phyloP scores from a whole-genome alignment of 257 asterid genomes.

The Thymus quinquecostatus region DNA sequence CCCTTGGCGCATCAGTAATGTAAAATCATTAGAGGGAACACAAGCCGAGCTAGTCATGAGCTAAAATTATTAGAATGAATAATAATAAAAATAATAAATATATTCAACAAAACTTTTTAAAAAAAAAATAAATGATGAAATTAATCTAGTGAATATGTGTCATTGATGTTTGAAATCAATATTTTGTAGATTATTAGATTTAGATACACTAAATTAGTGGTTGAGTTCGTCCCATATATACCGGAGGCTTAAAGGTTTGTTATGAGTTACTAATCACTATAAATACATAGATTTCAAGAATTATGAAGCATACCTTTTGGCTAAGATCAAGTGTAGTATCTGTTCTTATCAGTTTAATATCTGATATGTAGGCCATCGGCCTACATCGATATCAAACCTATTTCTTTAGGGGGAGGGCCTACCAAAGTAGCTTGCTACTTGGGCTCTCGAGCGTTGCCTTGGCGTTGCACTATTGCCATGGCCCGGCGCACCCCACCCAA shows the following conservation, averaged over 20 bases:
- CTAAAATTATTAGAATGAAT: too few relatives aligned
- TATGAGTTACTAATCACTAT: not conserved
- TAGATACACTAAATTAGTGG: not conserved
- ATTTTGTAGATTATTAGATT: too few relatives aligned
- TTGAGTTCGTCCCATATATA: not conserved
- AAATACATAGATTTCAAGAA: too few relatives aligned
- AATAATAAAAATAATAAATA: too few relatives aligned
- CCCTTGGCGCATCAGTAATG: too few relatives aligned
- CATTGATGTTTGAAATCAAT: too few relatives aligned
- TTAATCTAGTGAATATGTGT: too few relatives aligned
- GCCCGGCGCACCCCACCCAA: not conserved
- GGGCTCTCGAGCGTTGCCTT: not conserved
- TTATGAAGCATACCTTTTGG: conserved; percentile 1
- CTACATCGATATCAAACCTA: not conserved
- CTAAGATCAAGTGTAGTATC: conserved; percentile 2
- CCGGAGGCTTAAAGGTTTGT: not conserved
- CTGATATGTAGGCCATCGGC: not conserved
- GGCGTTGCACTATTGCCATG: not conserved
- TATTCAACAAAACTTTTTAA: too few relatives aligned
- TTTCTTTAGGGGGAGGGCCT: not conserved
- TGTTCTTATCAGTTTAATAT: conserved; percentile 9
- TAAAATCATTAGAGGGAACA: too few relatives aligned
- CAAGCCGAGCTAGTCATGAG: too few relatives aligned
- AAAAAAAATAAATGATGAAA: too few relatives aligned
- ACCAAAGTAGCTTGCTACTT: not conserved